phyloP scores from a whole-genome alignment of 1,284 basidiomycete genomes.

The Phellopilus nigrolimitatus region DNA sequence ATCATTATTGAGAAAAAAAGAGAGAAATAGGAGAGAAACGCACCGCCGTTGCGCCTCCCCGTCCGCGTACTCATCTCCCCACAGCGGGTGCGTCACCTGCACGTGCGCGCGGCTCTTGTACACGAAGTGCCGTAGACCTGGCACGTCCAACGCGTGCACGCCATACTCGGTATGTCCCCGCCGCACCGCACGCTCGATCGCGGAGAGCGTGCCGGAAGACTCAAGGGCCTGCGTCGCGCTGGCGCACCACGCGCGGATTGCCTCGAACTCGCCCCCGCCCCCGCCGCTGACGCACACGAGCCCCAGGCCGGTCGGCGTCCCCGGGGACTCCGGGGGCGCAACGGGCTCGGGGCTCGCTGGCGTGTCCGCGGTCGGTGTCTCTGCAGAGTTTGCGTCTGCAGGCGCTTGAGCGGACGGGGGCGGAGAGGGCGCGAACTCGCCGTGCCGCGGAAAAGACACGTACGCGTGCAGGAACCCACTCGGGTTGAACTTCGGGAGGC shows the following conservation, averaged over 20 bases:
- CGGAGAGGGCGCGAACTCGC: not conserved
- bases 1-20: too few relatives aligned
- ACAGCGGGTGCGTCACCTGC: slow-evolving; percentile 80
- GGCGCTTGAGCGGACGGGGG: not conserved
- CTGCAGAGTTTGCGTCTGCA: not conserved
- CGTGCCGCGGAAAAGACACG: slow-evolving; percentile 60
- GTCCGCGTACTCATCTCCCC: slow-evolving; percentile 77
- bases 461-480: slow-evolving; percentile 92
- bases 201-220: slow-evolving; percentile 50
- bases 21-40: slow-evolving; percentile 15
- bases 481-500: slow-evolving; percentile 92
- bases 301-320: slow-evolving; percentile 36
- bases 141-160: slow-evolving; percentile 71
- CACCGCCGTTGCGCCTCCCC: slow-evolving; percentile 57
- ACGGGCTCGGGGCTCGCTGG: too few relatives aligned
- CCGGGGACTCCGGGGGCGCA: not conserved
- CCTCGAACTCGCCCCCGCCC: slow-evolving; percentile 62
- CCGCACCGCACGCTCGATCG: slow-evolving; percentile 28
- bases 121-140: slow-evolving; percentile 89
- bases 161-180: slow-evolving; percentile 54
- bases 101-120: slow-evolving; percentile 89
- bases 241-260: slow-evolving; percentile 67
- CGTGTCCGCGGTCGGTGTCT: too few relatives aligned
- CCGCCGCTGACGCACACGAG: slow-evolving; percentile 66
- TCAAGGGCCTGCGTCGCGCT: slow-evolving; percentile 58